Conservation (phyloP, 2,329 filamentous ascomycete species). For the Cordyceps pruinosa region DNA sequence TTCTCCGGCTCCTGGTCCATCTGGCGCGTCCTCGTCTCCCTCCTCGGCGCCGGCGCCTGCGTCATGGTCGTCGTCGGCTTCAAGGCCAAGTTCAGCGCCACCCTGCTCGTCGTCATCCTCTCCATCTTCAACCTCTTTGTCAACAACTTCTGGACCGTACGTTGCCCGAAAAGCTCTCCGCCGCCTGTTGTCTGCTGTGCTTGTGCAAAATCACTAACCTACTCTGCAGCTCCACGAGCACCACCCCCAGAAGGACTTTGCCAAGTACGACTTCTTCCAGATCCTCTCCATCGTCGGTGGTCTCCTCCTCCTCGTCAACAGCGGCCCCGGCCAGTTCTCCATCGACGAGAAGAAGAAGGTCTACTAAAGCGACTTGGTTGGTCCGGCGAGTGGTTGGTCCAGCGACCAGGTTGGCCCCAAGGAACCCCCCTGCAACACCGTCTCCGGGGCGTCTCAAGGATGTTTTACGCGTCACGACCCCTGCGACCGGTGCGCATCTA, state of each 20-base stretch:
- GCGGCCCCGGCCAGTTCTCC: conserved; percentile 93
- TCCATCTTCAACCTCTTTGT: conserved; percentile 95
- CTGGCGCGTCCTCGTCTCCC: conserved; percentile 76
- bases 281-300: conserved; percentile 97
- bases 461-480: not conserved
- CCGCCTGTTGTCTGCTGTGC: not conserved
- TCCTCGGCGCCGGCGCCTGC: conserved; percentile 82
- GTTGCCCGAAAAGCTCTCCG: conserved; percentile 30
- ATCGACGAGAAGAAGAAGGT: conserved; percentile 99
- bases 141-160: conserved; percentile 99
- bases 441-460: not conserved
- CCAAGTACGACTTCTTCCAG: conserved; percentile 99
- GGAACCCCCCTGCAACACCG: not conserved
- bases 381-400: too few species aligned
- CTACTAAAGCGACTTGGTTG: conserved; percentile 58
- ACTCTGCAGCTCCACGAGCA: conserved; percentile 75
- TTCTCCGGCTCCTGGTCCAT: conserved; percentile 91
- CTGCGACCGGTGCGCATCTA: not conserved
- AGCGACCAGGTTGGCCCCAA: too few species aligned
- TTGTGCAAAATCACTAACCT: conserved; percentile 16
- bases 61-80: conserved; percentile 99
- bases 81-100: conserved; percentile 98
- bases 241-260: conserved; percentile 99
- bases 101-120: conserved; percentile 87
- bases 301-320: conserved; percentile 94